phyloP scores from a whole-genome alignment of 305 asterid genomes.

The Solanum hybrid region DNA sequence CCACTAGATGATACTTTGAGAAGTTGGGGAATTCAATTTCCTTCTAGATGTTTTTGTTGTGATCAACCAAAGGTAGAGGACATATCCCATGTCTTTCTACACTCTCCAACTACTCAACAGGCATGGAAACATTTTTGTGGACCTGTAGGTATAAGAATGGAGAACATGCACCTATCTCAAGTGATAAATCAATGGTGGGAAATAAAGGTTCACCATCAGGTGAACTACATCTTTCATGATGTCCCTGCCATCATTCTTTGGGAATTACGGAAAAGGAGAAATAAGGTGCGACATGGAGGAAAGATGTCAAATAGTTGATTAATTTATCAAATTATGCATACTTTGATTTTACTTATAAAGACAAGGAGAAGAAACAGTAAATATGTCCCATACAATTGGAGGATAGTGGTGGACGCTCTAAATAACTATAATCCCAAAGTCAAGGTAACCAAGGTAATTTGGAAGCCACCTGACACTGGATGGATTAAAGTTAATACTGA shows the following conservation, averaged over 20 bases:
- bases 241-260: background rate
- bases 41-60: no score
- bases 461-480: background rate
- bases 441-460: background rate
- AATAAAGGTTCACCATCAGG: background rate
- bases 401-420: background rate
- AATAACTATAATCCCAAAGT: background rate
- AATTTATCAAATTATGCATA: background rate
- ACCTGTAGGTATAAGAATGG: background rate
- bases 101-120: background rate
- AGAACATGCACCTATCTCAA: background rate
- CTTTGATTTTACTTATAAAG: background rate
- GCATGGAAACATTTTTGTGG: background rate
- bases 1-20: background rate
- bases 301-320: background rate
- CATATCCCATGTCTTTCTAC: background rate
- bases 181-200: background rate
- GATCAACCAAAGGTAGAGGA: no score
- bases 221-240: background rate
- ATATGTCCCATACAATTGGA: background rate
- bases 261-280: background rate
- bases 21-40: no score
- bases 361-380: background rate
- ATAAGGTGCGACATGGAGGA: background rate
- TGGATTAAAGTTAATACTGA: no score